phyloP scores from a whole-genome alignment of 2,329 filamentous ascomycete genomes.

The Aspergillus carbonarius region DNA sequence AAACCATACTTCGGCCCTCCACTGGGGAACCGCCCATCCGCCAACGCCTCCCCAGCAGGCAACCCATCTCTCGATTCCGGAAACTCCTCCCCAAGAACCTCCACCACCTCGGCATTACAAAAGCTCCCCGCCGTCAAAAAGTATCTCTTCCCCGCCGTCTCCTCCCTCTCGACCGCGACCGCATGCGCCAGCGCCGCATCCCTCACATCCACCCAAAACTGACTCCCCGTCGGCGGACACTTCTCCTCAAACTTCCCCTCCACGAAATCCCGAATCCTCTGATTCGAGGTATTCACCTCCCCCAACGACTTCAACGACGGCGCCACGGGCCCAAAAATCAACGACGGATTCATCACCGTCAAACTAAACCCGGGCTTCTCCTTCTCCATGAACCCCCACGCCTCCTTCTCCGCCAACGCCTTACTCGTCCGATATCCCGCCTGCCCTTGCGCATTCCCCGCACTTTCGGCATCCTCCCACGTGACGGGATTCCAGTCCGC shows the following conservation, averaged over 20 bases:
- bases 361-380: slow-evolving; percentile 57
- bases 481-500: slow-evolving; percentile 39
- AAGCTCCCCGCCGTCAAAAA: slow-evolving; percentile 39
- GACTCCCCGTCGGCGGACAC: slow-evolving; percentile 58
- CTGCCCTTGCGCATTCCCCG: slow-evolving; percentile 17
- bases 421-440: slow-evolving; percentile 50
- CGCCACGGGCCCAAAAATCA: slow-evolving; percentile 61
- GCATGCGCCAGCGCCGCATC: slow-evolving; percentile 45
- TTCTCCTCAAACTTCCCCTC: slow-evolving; percentile 55
- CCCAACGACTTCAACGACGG: slow-evolving; percentile 60
- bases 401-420: slow-evolving; percentile 53
- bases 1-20: slow-evolving; percentile 25
- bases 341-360: slow-evolving; percentile 58
- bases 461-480: slow-evolving; percentile 26
- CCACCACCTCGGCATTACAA: slow-evolving; percentile 38
- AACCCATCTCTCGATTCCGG: slow-evolving; percentile 36
- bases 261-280: slow-evolving; percentile 65
- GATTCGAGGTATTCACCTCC: slow-evolving; percentile 67
- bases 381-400: slow-evolving; percentile 59
- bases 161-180: slow-evolving; percentile 38
- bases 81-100: slow-evolving; percentile 37
- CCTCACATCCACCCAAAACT: slow-evolving; percentile 53
- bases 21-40: slow-evolving; percentile 16
- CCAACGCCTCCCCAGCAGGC: slow-evolving; percentile 28
- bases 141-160: slow-evolving; percentile 41